A percentile compares a stretch with the other conserved stretches of the same genome.
phyloP scores from a whole-genome alignment of 2,329 filamentous ascomycete genomes.

The Sarocladium oryzae region DNA sequence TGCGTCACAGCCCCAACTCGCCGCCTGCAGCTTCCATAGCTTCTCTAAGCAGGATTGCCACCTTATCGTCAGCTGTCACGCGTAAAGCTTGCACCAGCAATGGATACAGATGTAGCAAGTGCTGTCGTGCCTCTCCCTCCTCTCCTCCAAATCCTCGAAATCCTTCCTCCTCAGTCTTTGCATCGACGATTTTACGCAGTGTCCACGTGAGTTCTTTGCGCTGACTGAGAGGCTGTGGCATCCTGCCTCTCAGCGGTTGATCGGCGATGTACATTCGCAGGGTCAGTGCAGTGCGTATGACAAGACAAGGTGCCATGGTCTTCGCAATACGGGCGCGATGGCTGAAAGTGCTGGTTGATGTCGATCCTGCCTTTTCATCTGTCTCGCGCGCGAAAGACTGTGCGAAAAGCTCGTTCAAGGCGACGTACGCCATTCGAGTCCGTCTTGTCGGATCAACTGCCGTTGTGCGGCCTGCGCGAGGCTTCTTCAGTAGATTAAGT shows the following conservation, averaged over 20 bases:
- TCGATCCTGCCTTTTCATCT: conserved; percentile 30
- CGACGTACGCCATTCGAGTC: conserved; percentile 69
- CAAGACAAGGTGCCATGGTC: conserved; percentile 71
- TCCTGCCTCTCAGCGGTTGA: conserved; percentile 79
- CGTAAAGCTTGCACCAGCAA: conserved; percentile 60
- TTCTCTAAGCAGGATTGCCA: conserved; percentile 50
- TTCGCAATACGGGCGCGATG: conserved; percentile 59
- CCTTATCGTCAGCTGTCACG: conserved; percentile 51
- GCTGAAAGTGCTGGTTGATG: conserved; percentile 16
- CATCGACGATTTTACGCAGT: conserved; percentile 55
- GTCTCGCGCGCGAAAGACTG: conserved; percentile 47
- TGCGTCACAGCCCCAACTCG: conserved; percentile 37
- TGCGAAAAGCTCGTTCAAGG: conserved; percentile 71
- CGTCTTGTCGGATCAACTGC: conserved; percentile 59
- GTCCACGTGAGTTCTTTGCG: conserved; percentile 71
- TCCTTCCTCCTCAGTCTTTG: background rate
- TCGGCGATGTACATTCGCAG: conserved; percentile 85
- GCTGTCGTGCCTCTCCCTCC: conserved; percentile 58
- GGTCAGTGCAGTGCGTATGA: conserved; percentile 73
- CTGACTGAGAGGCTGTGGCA: conserved; percentile 81
- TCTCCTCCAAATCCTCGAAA: conserved; percentile 29
- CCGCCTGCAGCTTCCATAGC: conserved; percentile 57
- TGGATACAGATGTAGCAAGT: conserved; percentile 76
- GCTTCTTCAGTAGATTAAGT: conserved; percentile 52
- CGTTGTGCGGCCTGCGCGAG: conserved; percentile 66